Percentiles rank a stretch among this genome's conserved stretches.
Conservation (phyloP, 2,329 filamentous ascomycete species). For the Botrytis deweyae region DNA sequence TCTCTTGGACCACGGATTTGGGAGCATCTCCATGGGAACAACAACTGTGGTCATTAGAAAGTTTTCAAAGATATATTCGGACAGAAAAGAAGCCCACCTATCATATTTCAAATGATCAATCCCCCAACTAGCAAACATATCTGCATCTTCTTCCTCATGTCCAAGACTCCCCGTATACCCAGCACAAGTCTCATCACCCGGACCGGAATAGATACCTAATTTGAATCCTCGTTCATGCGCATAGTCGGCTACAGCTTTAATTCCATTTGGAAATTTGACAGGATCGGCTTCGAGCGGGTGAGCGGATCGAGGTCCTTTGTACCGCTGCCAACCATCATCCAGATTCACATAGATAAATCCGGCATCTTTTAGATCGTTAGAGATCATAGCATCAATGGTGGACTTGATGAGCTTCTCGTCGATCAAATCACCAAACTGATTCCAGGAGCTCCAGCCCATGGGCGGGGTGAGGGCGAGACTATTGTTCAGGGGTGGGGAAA, state of each 20-base stretch:
- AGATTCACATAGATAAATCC: slow-evolving; percentile 2
- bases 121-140: slow-evolving; percentile 57
- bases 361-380: not conserved
- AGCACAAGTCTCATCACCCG: slow-evolving; percentile 42
- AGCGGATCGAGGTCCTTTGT: not conserved
- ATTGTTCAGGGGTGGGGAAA: slow-evolving; percentile 35
- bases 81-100: slow-evolving; percentile 46
- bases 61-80: too few relatives aligned
- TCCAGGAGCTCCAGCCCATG: slow-evolving; percentile 55
- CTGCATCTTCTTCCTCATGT: slow-evolving; percentile 57
- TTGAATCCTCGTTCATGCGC: slow-evolving; percentile 44
- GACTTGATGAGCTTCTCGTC: slow-evolving; percentile 33
- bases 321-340: slow-evolving; percentile 8
- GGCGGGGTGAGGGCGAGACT: slow-evolving; percentile 43
- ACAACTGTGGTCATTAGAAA: not conserved
- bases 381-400: not conserved
- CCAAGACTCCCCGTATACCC: slow-evolving; percentile 50
- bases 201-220: slow-evolving; percentile 62
- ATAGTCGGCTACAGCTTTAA: slow-evolving; percentile 10
- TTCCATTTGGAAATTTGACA: slow-evolving; percentile 5
- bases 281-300: slow-evolving; percentile 1
- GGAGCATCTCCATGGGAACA: slow-evolving; percentile 10
- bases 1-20: not conserved
- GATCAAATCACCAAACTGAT: slow-evolving; percentile 51
- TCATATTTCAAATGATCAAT: slow-evolving; percentile 61